These are phyloP conservation scores for Entomortierella parvispora DNA, from an alignment of 192 early-diverging fungal species.

Conservation along the genomic window DNA sequence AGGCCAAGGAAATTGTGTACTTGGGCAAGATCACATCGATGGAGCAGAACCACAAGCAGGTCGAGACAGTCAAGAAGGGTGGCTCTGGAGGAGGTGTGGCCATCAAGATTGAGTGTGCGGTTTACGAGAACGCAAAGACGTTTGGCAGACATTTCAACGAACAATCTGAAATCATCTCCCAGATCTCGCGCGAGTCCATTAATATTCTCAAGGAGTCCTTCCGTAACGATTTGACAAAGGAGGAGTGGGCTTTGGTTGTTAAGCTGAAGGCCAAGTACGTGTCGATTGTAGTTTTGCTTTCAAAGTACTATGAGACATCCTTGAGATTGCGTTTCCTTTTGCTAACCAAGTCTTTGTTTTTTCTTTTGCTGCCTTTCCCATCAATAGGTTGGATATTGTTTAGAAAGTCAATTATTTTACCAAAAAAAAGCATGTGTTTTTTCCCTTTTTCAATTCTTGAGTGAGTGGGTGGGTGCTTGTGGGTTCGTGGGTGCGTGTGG, in stretches of 20 bases:
- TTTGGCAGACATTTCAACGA: slow-evolving; percentile 95
- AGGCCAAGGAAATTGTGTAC: slow-evolving; percentile 71
- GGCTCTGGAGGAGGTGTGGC: slow-evolving; percentile 86
- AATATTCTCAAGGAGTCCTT: slow-evolving; percentile 96
- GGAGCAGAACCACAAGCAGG: slow-evolving; percentile 90
- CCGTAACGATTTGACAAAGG: slow-evolving; percentile 90
- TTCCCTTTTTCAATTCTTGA: slow-evolving; percentile 1
- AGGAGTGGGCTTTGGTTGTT: slow-evolving; percentile 85
- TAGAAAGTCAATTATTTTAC: slow-evolving; percentile 8
- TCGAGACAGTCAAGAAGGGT: slow-evolving; percentile 85
- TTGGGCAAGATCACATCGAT: slow-evolving; percentile 94
- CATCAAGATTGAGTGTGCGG: slow-evolving; percentile 89
- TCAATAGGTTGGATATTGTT: slow-evolving; percentile 35
- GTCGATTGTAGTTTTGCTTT: background rate
- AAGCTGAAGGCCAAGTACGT: slow-evolving; percentile 73
- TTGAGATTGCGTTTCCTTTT: too few species aligned
- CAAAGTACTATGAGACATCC: background rate
- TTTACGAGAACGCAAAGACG: slow-evolving; percentile 87
- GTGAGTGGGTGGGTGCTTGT: too few species aligned
- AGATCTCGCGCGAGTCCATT: slow-evolving; percentile 90
- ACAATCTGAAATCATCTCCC: slow-evolving; percentile 78
- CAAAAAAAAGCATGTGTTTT: slow-evolving; percentile 2
- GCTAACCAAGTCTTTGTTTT: background rate
- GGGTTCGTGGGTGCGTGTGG: too few species aligned
- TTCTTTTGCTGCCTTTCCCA: background rate